Conservation (phyloP, 768 basidiomycete genomes). For the Termitomyces sp. region DNA sequence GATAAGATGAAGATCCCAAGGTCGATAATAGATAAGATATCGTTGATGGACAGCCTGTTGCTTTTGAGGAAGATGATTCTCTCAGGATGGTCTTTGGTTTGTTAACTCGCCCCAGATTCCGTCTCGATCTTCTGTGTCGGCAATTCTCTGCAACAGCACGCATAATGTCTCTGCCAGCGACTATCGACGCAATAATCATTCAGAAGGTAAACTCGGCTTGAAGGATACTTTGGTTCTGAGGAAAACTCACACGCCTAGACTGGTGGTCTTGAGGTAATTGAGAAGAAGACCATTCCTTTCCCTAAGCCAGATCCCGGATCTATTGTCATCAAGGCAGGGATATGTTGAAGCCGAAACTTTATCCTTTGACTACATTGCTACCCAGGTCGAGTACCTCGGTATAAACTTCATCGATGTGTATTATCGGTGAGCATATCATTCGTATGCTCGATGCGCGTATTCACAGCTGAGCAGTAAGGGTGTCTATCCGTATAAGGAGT, state of each 20-base stretch:
- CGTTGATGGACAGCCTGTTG: neutral
- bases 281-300: conserved; percentile 63
- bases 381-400: conserved; percentile 65
- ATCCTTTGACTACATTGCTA: neutral
- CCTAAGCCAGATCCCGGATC: conserved; percentile 57
- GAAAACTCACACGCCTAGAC: conserved; percentile 24
- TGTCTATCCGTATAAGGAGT: conserved; percentile 49
- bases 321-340: conserved; percentile 41
- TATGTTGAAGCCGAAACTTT: neutral
- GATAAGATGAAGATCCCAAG: neutral
- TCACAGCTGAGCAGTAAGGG: conserved; percentile 41
- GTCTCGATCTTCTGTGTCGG: conserved; percentile 16
- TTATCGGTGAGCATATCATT: conserved; percentile 43
- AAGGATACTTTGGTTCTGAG: neutral
- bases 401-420: conserved; percentile 91
- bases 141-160: conserved; percentile 22
- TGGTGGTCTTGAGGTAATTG: conserved; percentile 74
- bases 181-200: conserved; percentile 69
- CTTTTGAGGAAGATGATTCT: neutral
- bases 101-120: conserved; percentile 1
- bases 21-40: neutral
- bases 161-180: conserved; percentile 52
- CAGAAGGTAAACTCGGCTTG: conserved; percentile 24
- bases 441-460: neutral
- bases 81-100: conserved; percentile 11